Base-by-base conservation (phyloP, 2,329 filamentous ascomycete species). In the Diplodia scrobiculata region DNA sequence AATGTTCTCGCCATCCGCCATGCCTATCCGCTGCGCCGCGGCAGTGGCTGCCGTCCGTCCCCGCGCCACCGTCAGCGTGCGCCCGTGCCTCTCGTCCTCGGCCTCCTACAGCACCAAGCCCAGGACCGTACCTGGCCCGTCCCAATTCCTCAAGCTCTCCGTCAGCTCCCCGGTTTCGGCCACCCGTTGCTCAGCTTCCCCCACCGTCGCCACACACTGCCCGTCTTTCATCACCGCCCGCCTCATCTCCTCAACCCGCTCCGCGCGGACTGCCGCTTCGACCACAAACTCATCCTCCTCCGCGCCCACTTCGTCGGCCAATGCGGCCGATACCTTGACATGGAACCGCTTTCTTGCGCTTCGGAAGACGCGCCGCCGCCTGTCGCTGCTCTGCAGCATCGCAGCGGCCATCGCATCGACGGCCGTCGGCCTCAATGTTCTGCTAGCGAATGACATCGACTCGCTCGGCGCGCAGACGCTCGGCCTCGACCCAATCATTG, bases 281-380 rank as follows among this genome's bases (percentile, higher is more conserved):
- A 38, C 59, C 47, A 17, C 52, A 19, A 59, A 38, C 21, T 17
- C 63, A 41, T 45, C 50, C 11, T 36, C 52, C 52, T 19, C 53
- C 17, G 13, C 63, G 11, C 41, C 17, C n/a, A 11, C 63, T 3
- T 27, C 52, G 5, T 6, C 41, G 41, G 13, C 51, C n/a, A 50
- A 47, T 13, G 32, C 53, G 29, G 38, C 48, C 27, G 69, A 70
- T 11, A 71, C 77, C 66, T 77, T 84, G 45, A 81, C 81, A 79
- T 98, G 94, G 94, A 89, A 97, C 81, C 88, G 87, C 63, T 98
- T 97, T 83, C 96, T 98, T 83, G 87, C 87, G 76, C 88, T 98
- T 68, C 92, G 94, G 74, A 90, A 92, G 72, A 90, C 88, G 68
- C 91, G 94, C 66, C 89, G 94, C 68, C 87, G 91, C 72, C 90